Evolutionary conservation across 1,284 basidiomycete species (phyloP).

Genomic region (Ganoderma meredithae): DNA sequence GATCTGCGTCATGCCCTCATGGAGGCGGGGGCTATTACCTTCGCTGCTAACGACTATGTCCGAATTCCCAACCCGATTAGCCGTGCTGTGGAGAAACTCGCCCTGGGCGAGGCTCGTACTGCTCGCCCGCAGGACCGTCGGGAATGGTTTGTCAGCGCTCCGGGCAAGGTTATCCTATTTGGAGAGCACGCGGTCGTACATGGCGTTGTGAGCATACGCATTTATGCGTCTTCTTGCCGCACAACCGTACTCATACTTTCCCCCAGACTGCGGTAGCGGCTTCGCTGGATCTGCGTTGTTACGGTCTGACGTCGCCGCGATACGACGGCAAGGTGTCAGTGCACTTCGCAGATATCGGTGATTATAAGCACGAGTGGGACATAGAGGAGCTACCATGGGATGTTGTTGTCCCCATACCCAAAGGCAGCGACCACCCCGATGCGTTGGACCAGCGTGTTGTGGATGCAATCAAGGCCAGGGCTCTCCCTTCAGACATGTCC

Average conservation of each 20-base stretch:
- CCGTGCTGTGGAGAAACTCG: constrained; percentile 74
- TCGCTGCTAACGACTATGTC: constrained; percentile 54
- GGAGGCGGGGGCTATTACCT: constrained; percentile 87
- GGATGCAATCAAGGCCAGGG: constrained; percentile 66
- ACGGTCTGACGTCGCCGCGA: constrained; percentile 82
- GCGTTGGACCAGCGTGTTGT: constrained; percentile 76
- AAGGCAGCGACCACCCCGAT: constrained; percentile 66
- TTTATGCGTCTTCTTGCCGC: constrained; percentile 9
- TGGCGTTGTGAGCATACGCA: constrained; percentile 79
- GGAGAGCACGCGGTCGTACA: constrained; percentile 99
- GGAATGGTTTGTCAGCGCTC: constrained; percentile 91
- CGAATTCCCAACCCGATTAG: constrained; percentile 58
- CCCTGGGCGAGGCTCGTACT: constrained; percentile 46
- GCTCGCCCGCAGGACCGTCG: constrained; percentile 49
- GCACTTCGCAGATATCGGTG: constrained; percentile 81
- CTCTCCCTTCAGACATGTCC: constrained; percentile 54
- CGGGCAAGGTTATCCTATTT: constrained; percentile 98
- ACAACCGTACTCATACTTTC: not conserved
- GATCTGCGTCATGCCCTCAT: constrained; percentile 95
- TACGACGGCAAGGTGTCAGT: constrained; percentile 81
- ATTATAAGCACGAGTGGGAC: constrained; percentile 85
- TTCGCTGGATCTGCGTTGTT: constrained; percentile 95
- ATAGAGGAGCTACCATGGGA: constrained; percentile 89
- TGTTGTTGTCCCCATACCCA: constrained; percentile 60
- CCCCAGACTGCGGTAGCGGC: constrained; percentile 92